Conservation (phyloP, 352 stramenopile species). For the Lagenidium giganteum region DNA sequence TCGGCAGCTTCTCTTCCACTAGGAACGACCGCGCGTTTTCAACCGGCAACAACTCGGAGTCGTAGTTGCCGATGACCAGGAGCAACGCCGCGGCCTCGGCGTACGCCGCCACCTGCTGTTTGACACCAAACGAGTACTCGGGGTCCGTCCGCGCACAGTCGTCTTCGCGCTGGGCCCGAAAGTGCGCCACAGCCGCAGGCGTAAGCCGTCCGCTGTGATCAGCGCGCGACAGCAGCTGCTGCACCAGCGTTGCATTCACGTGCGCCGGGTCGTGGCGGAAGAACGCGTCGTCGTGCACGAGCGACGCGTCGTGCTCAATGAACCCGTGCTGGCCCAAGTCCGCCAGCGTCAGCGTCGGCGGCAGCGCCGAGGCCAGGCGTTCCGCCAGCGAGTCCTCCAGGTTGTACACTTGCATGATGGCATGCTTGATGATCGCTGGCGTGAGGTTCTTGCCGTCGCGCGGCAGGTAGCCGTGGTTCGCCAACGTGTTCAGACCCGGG, state of each 20-base stretch:
- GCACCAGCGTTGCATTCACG: slow-evolving; percentile 19
- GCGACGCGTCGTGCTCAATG: slow-evolving; percentile 34
- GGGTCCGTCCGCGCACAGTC: slow-evolving; percentile 23
- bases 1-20: slow-evolving; percentile 28
- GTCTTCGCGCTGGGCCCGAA: slow-evolving; percentile 14
- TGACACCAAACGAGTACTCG: slow-evolving; percentile 18
- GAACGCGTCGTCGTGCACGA: slow-evolving; percentile 24
- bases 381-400: too few species aligned
- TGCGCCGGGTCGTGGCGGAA: slow-evolving; percentile 23
- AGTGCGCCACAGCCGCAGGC: slow-evolving; percentile 13
- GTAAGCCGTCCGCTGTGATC: slow-evolving; percentile 20
- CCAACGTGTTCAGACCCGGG: slow-evolving; percentile 37
- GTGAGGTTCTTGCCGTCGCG: slow-evolving; percentile 29
- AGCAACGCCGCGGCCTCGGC: slow-evolving; percentile 26
- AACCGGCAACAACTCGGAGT: slow-evolving; percentile 10
- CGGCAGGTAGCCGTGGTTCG: slow-evolving; percentile 41
- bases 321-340: slow-evolving; percentile 6
- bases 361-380: too few species aligned
- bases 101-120: slow-evolving; percentile 20
- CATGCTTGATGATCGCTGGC: slow-evolving; percentile 12
- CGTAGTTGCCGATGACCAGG: slow-evolving; percentile 15
- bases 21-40: slow-evolving; percentile 24
- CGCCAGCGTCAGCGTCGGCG: slow-evolving; percentile 2
- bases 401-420: slow-evolving; percentile 29
- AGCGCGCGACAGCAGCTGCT: slow-evolving; percentile 17